These are phyloP conservation scores for Vitis labrusca DNA, from an alignment of 164 flowering plant species.

Conservation along the genomic window DNA sequence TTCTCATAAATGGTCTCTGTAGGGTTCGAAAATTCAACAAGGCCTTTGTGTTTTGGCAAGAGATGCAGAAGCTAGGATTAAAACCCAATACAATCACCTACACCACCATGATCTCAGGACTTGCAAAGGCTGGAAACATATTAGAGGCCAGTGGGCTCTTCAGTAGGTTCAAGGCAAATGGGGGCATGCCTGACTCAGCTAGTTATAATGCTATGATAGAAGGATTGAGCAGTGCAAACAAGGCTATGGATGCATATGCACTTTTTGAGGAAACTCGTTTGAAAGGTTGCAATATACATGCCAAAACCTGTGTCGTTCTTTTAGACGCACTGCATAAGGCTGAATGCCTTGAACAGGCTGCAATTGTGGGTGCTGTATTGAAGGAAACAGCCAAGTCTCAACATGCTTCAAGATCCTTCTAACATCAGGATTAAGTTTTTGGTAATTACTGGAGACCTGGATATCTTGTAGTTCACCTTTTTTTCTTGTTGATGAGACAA, in stretches of 20 bases:
- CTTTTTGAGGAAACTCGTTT: constrained; percentile 80
- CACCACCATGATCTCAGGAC: constrained; percentile 88
- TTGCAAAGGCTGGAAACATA: constrained; percentile 81
- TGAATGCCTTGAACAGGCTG: constrained; percentile 91
- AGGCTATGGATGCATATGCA: constrained; percentile 68
- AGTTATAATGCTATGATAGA: constrained; percentile 77
- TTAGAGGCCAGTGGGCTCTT: constrained; percentile 63
- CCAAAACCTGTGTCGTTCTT: constrained; percentile 73
- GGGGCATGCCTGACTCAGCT: constrained; percentile 82
- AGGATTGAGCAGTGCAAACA: constrained; percentile 65
- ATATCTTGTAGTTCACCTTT: too few relatives aligned
- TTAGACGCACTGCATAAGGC: constrained; percentile 82
- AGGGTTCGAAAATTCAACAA: constrained; percentile 76
- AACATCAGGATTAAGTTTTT: constrained; percentile 4
- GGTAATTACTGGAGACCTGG: too few relatives aligned
- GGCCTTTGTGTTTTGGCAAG: constrained; percentile 96
- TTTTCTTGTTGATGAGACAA: too few relatives aligned
- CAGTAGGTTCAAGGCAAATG: constrained; percentile 65
- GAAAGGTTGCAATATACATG: constrained; percentile 60
- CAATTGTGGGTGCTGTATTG: constrained; percentile 85
- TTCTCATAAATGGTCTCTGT: constrained; percentile 87
- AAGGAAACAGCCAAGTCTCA: constrained; percentile 78
- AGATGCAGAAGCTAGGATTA: constrained; percentile 78
- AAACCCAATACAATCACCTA: constrained; percentile 67
- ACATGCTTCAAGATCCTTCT: constrained; percentile 64